Base-by-base conservation (phyloP, 805 yeast species). In the Candida ipomoeae region DNA sequence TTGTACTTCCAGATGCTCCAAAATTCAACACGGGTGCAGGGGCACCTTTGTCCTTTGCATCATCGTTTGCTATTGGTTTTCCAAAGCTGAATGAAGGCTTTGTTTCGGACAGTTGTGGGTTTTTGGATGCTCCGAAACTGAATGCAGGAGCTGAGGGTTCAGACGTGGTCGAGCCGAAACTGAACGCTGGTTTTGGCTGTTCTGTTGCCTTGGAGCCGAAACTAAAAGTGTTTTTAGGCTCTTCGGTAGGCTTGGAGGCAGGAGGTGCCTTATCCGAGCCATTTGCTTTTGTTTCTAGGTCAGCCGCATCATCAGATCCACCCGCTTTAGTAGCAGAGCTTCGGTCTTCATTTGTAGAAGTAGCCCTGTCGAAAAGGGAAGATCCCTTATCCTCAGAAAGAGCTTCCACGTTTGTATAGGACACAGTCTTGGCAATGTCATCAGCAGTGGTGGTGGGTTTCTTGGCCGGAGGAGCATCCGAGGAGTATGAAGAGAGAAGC, bases 351-450 rank as follows among this genome's bases (percentile, higher is more conserved):
- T 15, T 29, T 10, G 34, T 15, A 5, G 34, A 6, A 20, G 37
- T 20, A 20, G 13, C 26, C 26, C 20, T 38, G 31, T 38, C 43
- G n/a, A 45, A 45, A 45, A 45, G 26, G 11, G 32, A 32, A 18
- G 44, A 21, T n/a, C 44, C 36, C 15, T 29, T 45, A 10, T 34
- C 34, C 10, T 43, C 53, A 4, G 64, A 55, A 20, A 69, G 55
- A 18, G 60, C 62, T 48, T 64, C 66, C 18, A 69, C 62, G 50
- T 65, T 63, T 44, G 66, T 70, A 49, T 64, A 70, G 17, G 66
- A 60, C 11, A 70, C 63, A 2, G 77, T 69, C 40, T 67, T 68
- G 38, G 62, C 60, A 15, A 73, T 71, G 39, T 70, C 74, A 45
- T 66, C 65, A 10, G 75, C 74, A 13, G 65, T 67, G 2, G 51